Percentiles rank a stretch among this genome's conserved stretches.
These are phyloP conservation scores for Aspergillus caelatus DNA, from an alignment of 2,329 filamentous ascomycete species.

Conservation along the genomic window DNA sequence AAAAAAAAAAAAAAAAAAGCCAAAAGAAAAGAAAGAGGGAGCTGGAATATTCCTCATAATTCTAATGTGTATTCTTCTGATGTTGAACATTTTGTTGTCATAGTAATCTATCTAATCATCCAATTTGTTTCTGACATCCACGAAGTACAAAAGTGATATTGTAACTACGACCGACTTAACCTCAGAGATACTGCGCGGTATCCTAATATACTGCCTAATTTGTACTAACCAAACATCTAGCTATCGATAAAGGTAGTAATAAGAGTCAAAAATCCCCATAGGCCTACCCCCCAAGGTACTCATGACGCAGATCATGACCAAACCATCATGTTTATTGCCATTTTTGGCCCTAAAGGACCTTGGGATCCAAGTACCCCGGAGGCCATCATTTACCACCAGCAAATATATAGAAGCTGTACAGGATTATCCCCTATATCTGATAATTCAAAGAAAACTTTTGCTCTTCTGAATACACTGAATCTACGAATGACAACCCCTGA, in stretches of 20 bases:
- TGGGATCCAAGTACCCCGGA: conserved; percentile 38
- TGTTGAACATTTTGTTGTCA: not conserved
- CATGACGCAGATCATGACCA: conserved; percentile 13
- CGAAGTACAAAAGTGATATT: not conserved
- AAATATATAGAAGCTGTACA: not conserved
- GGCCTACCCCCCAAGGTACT: conserved; percentile 31
- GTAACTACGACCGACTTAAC: not conserved
- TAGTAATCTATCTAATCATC: conserved; percentile 1
- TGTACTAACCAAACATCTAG: not conserved
- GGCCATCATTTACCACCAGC: not conserved
- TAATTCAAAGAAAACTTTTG: not conserved
- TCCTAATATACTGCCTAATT: not conserved
- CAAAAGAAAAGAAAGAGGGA: not conserved
- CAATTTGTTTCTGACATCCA: not conserved
- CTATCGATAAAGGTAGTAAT: not conserved
- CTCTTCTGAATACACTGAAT: not conserved
- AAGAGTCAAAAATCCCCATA: not conserved
- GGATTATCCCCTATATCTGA: not conserved
- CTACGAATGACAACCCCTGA: not conserved
- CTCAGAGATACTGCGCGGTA: not conserved
- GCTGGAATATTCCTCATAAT: not conserved
- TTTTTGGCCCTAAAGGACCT: conserved; percentile 30
- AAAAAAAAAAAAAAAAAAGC: too few relatives aligned
- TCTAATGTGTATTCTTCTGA: conserved; percentile 3
- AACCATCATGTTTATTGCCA: conserved; percentile 11